phyloP scores from a whole-genome alignment of 225 moss, liverwort and hornwort genomes.

The Pseudisothecium myosuroides region DNA sequence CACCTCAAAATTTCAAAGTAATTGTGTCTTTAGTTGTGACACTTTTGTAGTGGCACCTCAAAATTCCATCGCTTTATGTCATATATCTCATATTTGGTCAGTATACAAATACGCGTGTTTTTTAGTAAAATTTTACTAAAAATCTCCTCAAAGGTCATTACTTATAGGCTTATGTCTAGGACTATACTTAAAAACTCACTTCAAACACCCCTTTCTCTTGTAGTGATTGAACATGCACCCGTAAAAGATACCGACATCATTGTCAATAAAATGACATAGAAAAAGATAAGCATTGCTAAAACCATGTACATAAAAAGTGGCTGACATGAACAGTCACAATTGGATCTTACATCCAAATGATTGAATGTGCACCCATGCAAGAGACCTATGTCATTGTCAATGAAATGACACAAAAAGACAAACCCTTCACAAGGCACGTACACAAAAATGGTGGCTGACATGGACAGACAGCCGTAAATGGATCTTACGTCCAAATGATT shows the following conservation, averaged over 20 bases:
- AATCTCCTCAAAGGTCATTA: too few species aligned
- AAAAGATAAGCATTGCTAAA: background rate
- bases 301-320: accelerated
- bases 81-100: too few species aligned
- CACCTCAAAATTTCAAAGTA: background rate
- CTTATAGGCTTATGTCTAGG: too few species aligned
- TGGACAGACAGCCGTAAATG: accelerated
- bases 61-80: background rate
- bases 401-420: background rate
- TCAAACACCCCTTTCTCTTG: too few species aligned
- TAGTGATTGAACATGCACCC: background rate
- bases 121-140: too few species aligned
- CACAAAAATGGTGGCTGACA: background rate
- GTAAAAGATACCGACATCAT: background rate
- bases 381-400: background rate
- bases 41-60: accelerated
- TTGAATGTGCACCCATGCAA: accelerated
- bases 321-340: accelerated
- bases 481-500: background rate
- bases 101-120: too few species aligned
- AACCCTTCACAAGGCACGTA: accelerated
- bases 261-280: background rate
- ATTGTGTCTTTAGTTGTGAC: background rate
- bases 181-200: too few species aligned
- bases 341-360: accelerated